A percentile compares a stretch with the other conserved stretches of the same genome.
Evolutionary conservation across 73 alveolate genomes (phyloP).

Genomic region (Paramecium sonneborni): DNA sequence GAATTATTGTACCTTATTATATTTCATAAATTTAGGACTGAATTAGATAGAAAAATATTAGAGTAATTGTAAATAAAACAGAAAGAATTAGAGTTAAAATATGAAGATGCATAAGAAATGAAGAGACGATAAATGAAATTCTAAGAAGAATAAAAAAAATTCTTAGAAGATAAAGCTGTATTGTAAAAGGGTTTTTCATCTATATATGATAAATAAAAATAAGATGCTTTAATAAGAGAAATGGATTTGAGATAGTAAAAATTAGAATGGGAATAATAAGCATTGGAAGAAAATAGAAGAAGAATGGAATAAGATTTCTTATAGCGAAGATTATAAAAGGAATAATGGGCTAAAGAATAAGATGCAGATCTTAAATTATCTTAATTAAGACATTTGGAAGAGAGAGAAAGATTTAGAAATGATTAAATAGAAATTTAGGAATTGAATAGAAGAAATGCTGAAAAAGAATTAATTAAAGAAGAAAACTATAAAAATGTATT

Average conservation of each 20-base stretch:
- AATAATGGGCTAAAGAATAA: slow-evolving; percentile 44
- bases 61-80: slow-evolving; percentile 40
- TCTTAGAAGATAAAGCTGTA: not conserved
- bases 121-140: slow-evolving; percentile 18
- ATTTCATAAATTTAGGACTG: not conserved
- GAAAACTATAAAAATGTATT: slow-evolving; percentile 47
- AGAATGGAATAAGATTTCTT: slow-evolving; percentile 29
- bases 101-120: slow-evolving; percentile 49
- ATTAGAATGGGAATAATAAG: slow-evolving; percentile 38
- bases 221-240: not conserved
- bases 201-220: not conserved
- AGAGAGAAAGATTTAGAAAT: slow-evolving; percentile 41
- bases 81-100: slow-evolving; percentile 19
- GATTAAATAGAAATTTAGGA: slow-evolving; percentile 34
- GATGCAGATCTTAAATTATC: slow-evolving; percentile 48
- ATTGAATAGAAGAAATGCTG: slow-evolving; percentile 54
- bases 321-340: not conserved
- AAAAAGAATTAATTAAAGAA: slow-evolving; percentile 39
- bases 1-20: not conserved
- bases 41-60: slow-evolving; percentile 37
- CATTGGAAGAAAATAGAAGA: slow-evolving; percentile 46
- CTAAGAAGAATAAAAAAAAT: not conserved
- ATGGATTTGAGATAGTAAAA: slow-evolving; percentile 36
- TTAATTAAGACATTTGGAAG: slow-evolving; percentile 8
- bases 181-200: slow-evolving; percentile 30